Conservation (phyloP, 2,329 filamentous ascomycete species). For the Rachicladosporium sp. region DNA sequence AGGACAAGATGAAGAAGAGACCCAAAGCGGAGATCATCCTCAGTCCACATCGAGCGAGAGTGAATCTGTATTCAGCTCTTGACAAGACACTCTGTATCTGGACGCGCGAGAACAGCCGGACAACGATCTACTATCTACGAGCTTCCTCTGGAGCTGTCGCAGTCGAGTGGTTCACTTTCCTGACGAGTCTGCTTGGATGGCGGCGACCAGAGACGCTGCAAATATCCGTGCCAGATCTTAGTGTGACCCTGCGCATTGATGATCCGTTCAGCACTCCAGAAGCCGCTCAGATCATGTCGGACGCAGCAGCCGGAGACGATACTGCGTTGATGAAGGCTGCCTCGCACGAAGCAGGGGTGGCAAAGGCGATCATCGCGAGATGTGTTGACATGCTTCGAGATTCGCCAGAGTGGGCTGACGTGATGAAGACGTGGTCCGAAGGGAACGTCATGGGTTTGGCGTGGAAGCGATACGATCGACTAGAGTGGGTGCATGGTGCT, state of each 20-base stretch:
- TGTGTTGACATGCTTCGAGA: constrained; percentile 47
- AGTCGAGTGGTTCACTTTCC: constrained; percentile 57
- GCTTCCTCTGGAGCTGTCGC: constrained; percentile 48
- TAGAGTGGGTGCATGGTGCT: constrained; percentile 55
- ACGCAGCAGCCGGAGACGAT: constrained; percentile 25
- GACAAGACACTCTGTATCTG: constrained; percentile 57
- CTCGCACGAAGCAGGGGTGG: constrained; percentile 43
- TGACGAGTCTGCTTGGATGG: constrained; percentile 48
- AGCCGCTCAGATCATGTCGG: constrained; percentile 28
- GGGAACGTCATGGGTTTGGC: constrained; percentile 50
- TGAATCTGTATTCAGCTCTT: constrained; percentile 53
- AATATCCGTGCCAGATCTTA: constrained; percentile 51
- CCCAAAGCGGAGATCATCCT: constrained; percentile 46
- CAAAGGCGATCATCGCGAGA: constrained; percentile 42
- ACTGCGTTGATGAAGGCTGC: constrained; percentile 33
- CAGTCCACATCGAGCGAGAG: constrained; percentile 38
- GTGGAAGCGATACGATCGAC: constrained; percentile 56
- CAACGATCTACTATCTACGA: constrained; percentile 50
- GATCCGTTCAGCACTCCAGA: constrained; percentile 46
- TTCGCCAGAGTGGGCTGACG: constrained; percentile 46
- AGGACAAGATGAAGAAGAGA: constrained; percentile 38
- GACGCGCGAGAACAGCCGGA: constrained; percentile 41
- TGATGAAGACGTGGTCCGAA: constrained; percentile 47
- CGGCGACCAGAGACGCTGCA: constrained; percentile 43
- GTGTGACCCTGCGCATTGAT: constrained; percentile 44